phyloP scores from a whole-genome alignment of 2,329 filamentous ascomycete genomes.

The Leptosphaerulina australis region DNA sequence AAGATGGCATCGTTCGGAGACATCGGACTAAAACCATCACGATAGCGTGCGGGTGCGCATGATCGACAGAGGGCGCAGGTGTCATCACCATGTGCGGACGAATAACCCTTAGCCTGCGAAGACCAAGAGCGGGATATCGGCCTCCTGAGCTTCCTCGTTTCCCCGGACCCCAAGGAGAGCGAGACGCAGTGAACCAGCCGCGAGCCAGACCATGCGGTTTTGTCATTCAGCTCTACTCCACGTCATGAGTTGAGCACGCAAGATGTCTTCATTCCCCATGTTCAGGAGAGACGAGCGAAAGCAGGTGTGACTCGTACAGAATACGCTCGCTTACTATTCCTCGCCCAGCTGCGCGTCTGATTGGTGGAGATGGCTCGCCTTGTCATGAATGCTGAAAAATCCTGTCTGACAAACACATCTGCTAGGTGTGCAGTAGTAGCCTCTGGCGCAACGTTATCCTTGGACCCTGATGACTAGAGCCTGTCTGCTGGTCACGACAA shows the following conservation, averaged over 20 bases:
- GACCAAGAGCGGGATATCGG: conserved; percentile 24
- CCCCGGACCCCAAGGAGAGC: conserved; percentile 16
- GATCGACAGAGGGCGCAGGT: conserved; percentile 16
- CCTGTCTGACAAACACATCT: conserved; percentile 33
- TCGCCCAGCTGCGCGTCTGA: conserved; percentile 15
- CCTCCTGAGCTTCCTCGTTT: conserved; percentile 12
- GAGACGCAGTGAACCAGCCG: conserved; percentile 5
- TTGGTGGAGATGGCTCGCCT: conserved; percentile 28
- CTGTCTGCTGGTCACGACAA: conserved; percentile 9
- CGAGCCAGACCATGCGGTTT: conserved; percentile 11
- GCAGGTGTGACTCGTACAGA: conserved; percentile 20
- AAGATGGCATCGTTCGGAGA: conserved; percentile 13
- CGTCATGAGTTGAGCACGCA: conserved; percentile 7
- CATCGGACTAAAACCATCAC: conserved; percentile 14
- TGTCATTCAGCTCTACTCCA: conserved; percentile 12
- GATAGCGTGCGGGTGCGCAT: conserved; percentile 9
- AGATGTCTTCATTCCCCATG: conserved; percentile 1
- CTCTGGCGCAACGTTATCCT: conserved; percentile 17
- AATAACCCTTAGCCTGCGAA: conserved; percentile 19
- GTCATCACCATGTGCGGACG: conserved; percentile 25
- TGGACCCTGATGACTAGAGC: conserved; percentile 13
- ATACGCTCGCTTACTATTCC: conserved; percentile 16
- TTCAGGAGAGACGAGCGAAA: conserved; percentile 6
- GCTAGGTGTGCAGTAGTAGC: conserved; percentile 12
- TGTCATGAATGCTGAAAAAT: conserved; percentile 38